These are phyloP conservation scores for Sutorius australiensis DNA, from an alignment of 768 basidiomycete genomes.

Conservation along the genomic window DNA sequence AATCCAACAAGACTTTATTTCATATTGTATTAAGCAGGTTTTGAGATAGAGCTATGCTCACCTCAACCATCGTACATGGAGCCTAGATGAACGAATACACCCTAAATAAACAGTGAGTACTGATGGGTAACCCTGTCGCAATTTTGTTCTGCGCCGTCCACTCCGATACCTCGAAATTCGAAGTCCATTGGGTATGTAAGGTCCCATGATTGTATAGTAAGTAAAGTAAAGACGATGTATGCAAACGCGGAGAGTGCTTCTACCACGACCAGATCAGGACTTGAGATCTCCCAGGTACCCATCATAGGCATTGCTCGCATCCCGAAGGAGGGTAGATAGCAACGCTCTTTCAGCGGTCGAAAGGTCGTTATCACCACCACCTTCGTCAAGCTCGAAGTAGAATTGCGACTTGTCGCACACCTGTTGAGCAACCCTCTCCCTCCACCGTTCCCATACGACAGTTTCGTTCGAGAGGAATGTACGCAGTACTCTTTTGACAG, in stretches of 20 bases:
- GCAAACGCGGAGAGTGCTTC: neutral
- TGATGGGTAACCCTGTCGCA: too few relatives aligned
- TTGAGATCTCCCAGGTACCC: slow-evolving; percentile 1
- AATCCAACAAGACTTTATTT: too few relatives aligned
- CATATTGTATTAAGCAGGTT: too few relatives aligned
- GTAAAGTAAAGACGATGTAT: neutral
- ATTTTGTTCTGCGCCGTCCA: too few relatives aligned
- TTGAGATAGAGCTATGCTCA: too few relatives aligned
- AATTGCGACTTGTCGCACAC: slow-evolving; percentile 7
- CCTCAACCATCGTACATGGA: too few relatives aligned
- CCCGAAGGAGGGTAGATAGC: slow-evolving; percentile 14
- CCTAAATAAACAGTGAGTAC: too few relatives aligned
- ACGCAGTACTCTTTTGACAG: slow-evolving; percentile 10
- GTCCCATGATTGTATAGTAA: too few relatives aligned
- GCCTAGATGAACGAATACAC: too few relatives aligned
- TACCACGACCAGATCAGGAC: neutral
- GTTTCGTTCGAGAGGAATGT: slow-evolving; percentile 22
- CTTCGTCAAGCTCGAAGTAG: slow-evolving; percentile 2
- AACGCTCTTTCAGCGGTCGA: neutral
- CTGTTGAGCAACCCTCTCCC: slow-evolving; percentile 11
- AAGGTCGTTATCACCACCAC: neutral
- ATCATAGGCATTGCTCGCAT: slow-evolving; percentile 14
- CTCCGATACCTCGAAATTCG: too few relatives aligned
- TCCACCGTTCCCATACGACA: slow-evolving; percentile 20
- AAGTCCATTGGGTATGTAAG: too few relatives aligned